These are phyloP conservation scores for Phlyctochytrium planicorne DNA, from an alignment of 192 early-diverging fungal species.

Conservation along the genomic window DNA sequence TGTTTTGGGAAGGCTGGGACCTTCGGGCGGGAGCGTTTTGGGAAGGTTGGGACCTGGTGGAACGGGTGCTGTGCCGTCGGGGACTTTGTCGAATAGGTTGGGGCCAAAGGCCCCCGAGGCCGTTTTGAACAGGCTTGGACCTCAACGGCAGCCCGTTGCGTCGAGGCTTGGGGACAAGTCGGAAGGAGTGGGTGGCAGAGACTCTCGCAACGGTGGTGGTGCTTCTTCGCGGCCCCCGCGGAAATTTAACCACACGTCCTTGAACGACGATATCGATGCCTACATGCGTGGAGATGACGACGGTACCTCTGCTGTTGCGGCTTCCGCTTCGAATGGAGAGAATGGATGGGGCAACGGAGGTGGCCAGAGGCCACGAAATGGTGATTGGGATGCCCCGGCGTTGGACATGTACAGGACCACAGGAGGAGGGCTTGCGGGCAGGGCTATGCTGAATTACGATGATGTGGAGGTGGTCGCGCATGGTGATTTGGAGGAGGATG, in stretches of 20 bases:
- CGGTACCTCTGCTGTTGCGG: neutral
- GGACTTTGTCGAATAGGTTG: too few relatives aligned
- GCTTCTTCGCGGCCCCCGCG: neutral
- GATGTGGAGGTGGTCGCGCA: neutral
- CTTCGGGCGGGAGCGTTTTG: neutral
- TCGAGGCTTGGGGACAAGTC: neutral
- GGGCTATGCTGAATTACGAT: slow-evolving; percentile 1
- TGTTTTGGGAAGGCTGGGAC: neutral
- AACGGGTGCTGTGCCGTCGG: too few relatives aligned
- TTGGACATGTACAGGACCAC: neutral
- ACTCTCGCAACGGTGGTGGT: neutral
- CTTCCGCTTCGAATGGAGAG: too few relatives aligned
- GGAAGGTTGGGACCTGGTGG: neutral
- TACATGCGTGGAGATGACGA: neutral
- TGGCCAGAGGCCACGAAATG: too few relatives aligned
- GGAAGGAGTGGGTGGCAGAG: neutral
- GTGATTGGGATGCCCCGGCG: neutral
- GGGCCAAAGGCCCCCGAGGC: too few relatives aligned
- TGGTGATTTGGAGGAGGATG: neutral
- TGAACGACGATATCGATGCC: neutral
- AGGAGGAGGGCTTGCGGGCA: neutral
- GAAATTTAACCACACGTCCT: neutral
- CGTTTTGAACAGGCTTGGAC: neutral
- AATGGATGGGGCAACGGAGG: too few relatives aligned
- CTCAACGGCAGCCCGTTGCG: neutral